phyloP scores from a whole-genome alignment of 2,329 filamentous ascomycete genomes.

The Juglanconis oblonga region DNA sequence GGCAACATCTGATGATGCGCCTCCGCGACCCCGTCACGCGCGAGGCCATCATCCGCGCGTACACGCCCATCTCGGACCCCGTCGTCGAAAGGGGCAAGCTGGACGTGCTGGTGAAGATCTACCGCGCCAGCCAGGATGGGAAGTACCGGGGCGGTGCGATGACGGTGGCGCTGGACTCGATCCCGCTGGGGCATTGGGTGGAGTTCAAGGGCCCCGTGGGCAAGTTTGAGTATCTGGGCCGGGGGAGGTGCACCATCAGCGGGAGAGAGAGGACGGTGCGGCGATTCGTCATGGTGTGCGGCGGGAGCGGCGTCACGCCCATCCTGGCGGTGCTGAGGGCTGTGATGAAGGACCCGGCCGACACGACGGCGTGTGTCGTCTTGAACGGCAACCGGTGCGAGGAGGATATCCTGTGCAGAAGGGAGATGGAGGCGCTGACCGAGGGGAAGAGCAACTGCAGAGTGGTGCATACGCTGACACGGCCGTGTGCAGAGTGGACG shows the following conservation, averaged over 20 bases:
- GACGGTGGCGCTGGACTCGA: constrained; percentile 72
- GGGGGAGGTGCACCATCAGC: constrained; percentile 61
- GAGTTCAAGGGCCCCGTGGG: constrained; percentile 89
- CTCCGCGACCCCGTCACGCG: constrained; percentile 67
- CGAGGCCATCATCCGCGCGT: constrained; percentile 77
- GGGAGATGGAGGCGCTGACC: constrained; percentile 66
- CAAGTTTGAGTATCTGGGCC: constrained; percentile 75
- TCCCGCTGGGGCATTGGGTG: constrained; percentile 69
- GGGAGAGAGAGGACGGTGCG: constrained; percentile 55
- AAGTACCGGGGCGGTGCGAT: constrained; percentile 66
- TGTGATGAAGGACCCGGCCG: constrained; percentile 61
- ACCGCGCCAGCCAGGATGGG: constrained; percentile 56
- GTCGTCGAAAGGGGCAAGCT: constrained; percentile 56
- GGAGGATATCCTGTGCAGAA: constrained; percentile 78
- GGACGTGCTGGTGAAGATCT: constrained; percentile 80
- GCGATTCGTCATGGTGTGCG: constrained; percentile 82
- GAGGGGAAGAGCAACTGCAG: constrained; percentile 53
- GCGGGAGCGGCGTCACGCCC: constrained; percentile 87
- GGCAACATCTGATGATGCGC: constrained; percentile 84
- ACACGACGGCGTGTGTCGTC: constrained; percentile 67
- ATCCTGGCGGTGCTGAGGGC: constrained; percentile 80
- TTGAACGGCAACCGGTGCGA: constrained; percentile 75
- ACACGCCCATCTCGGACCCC: constrained; percentile 76
- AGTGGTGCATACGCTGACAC: constrained; percentile 67
- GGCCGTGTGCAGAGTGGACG: constrained; percentile 61